Conservation (phyloP, 2,329 filamentous ascomycete species). For the Lecanicillium sp. region DNA sequence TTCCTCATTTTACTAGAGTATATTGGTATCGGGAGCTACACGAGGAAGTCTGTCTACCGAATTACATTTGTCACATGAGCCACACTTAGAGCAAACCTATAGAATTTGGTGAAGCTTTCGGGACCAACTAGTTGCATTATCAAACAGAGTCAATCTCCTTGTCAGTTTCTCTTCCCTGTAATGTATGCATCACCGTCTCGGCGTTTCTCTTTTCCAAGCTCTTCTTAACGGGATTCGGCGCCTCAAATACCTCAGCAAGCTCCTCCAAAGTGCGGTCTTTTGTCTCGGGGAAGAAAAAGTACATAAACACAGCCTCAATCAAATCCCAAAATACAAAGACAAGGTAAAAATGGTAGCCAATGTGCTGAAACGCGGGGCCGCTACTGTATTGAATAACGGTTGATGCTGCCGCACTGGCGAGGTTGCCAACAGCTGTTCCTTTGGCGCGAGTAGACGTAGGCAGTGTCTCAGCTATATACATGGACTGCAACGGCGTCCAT, state of each 20-base stretch:
- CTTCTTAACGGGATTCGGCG: conserved; percentile 32
- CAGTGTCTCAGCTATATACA: conserved; percentile 40
- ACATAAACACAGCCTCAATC: conserved; percentile 33
- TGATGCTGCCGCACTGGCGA: conserved; percentile 28
- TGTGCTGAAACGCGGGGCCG: conserved; percentile 32
- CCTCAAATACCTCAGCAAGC: conserved; percentile 42
- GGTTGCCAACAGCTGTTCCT: conserved; percentile 34
- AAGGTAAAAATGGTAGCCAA: conserved; percentile 35
- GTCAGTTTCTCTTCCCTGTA: too few relatives aligned
- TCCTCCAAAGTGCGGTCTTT: conserved; percentile 46
- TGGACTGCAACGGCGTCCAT: conserved; percentile 39
- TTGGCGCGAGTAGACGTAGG: conserved; percentile 36
- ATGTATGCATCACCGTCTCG: too few relatives aligned
- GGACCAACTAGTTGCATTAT: too few relatives aligned
- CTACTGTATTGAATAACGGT: conserved; percentile 35
- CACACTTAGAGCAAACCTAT: too few relatives aligned
- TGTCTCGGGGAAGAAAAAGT: conserved; percentile 41
- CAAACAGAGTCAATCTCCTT: too few relatives aligned
- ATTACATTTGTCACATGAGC: too few relatives aligned
- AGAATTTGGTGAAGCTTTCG: too few relatives aligned
- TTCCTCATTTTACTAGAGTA: too few relatives aligned
- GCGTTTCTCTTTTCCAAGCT: too few relatives aligned
- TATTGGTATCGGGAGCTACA: too few relatives aligned
- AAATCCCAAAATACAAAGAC: conserved; percentile 38
- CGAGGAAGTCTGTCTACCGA: too few relatives aligned